Evolutionary conservation across 139 green algal species (phyloP), one percentile per base, ranked within the genome.

Genomic region (Chlamydomonas applanata): DNA sequence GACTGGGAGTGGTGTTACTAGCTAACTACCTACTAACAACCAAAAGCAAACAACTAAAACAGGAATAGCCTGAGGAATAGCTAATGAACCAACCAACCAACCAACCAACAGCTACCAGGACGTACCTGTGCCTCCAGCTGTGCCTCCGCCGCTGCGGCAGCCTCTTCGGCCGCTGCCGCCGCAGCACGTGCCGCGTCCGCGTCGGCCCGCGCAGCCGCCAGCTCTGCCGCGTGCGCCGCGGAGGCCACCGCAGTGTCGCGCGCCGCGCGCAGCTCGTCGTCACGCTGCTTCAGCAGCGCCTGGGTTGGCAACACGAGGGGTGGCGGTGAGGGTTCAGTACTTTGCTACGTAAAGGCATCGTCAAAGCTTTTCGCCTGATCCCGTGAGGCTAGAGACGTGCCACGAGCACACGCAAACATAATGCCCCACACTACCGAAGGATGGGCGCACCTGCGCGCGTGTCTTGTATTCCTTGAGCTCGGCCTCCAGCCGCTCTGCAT

Each of bases 401-500:
- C n/a, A n/a, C n/a, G n/a, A n/a, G n/a, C n/a, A n/a, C n/a, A n/a
- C n/a, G n/a, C n/a, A n/a, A n/a, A n/a, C n/a, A n/a, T n/a, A n/a
- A n/a, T n/a, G n/a, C n/a, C n/a, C n/a, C n/a, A n/a, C n/a, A n/a
- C n/a, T n/a, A n/a, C n/a, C n/a, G n/a, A n/a, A n/a, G n/a, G n/a
- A n/a, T 20, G 27, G 56, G 7, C 63, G 7, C 66, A 86, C 82
- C 82, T 85, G 79, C 27, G 83, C 83, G 29, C 83, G 44, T 40
- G 66, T 70, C 35, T 80, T 83, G 80, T 89, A 89, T 61, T 86
- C 80, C 45, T 45, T 63, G 35, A 89, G 69, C 53, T 89, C 84
- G n/a, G 78, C 49, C 36, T 89, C 84, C 27, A 80, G 20, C 36
- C 57, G 59, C 25, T 74, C 66, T 57, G 67, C 60, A 9, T 83